Evolutionary conservation across 352 stramenopile species (phyloP), one percentile per base, ranked within the genome.

Genomic region (Blastocystis sp.): DNA sequence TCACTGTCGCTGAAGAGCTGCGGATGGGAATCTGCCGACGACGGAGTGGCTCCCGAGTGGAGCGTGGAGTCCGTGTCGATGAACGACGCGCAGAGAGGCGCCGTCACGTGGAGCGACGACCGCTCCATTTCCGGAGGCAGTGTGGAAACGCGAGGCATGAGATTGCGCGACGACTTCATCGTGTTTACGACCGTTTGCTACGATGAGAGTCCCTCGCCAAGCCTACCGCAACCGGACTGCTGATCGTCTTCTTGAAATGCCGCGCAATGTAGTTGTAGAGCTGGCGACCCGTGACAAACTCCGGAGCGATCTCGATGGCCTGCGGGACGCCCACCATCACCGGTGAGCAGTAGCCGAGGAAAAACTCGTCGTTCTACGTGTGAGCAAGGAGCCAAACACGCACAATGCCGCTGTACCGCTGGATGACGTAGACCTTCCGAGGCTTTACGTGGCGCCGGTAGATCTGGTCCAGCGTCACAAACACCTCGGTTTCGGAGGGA

Each of bases 101-200:
- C 42, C 0, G 44, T 65, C 44, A 64, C 46, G 53, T 64, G 69
- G 1, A 81, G 6, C 11, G 69, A 81, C 0, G 29, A 29, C 1
- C 46, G 69, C 36, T 21, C 42, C 0, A 72, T 3, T 9, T 48
- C 29, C 2, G 61, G 40, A 24, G 27, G 61, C 2, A 48, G 1
- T 14, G 61, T 32, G 21, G 48, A 64, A 6, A 81, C 46, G n/a
- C 69, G 49, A 11, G 69, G 32, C 44, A 81, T 59, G 8, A 64
- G 27, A 24, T 59, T 27, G n/a, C 36, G 44, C 4, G 63, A 75
- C 0, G 27, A 64, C 14, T 64, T 61, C 69, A 81, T 59, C 32
- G 69, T 81, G 21, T 81, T 81, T 18, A 81, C 51, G n/a, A 51
- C 69, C 7, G 69, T 81, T 81, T 81, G 69, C 69, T 81, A 46